phyloP scores from a whole-genome alignment of 2,329 filamentous ascomycete genomes.

The Diaporthe amygdali region DNA sequence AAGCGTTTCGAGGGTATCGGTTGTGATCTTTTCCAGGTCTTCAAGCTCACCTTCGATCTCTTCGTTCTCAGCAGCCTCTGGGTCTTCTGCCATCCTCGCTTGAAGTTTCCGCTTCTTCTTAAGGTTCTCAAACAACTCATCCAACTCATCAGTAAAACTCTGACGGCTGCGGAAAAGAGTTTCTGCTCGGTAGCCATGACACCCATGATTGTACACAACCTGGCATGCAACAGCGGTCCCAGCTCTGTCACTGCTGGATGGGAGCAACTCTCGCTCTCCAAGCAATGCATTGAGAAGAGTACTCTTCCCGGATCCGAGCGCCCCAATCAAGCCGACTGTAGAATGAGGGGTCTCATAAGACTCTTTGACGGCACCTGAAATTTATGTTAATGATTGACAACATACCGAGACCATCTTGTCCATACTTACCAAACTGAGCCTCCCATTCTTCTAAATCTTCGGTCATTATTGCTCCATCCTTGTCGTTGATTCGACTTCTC shows the following conservation, averaged over 20 bases:
- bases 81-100: not conserved
- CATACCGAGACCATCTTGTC: too few species aligned
- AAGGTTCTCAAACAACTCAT: not conserved
- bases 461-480: rapidly evolving
- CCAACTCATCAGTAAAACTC: not conserved
- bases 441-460: not conserved
- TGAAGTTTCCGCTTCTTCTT: not conserved
- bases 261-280: not conserved
- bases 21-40: not conserved
- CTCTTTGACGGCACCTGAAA: not conserved
- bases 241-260: not conserved
- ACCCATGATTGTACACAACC: not conserved
- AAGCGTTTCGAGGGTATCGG: not conserved
- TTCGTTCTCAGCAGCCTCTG: not conserved
- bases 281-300: not conserved
- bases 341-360: not conserved
- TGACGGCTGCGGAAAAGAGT: not conserved
- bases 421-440: not conserved
- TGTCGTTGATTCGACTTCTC: not conserved
- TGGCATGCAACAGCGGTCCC: not conserved
- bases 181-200: not conserved
- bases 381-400: not conserved
- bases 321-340: not conserved
- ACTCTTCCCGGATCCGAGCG: not conserved
- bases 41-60: not conserved